These are phyloP conservation scores for Whalleya microplaca DNA, from an alignment of 2,329 filamentous ascomycete genomes.

Conservation along the genomic window DNA sequence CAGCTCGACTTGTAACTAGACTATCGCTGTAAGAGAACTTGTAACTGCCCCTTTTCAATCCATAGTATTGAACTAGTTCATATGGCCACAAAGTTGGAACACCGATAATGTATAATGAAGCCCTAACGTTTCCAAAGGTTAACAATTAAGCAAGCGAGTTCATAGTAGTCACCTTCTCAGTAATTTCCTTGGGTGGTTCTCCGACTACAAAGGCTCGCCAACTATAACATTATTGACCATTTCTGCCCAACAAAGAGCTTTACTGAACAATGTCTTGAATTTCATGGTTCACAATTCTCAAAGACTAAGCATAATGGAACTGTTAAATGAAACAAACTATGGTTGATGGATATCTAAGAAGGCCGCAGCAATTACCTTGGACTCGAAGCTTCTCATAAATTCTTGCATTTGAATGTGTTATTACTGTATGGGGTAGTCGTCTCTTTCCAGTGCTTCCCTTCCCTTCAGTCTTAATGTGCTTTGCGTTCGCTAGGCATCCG, in stretches of 20 bases:
- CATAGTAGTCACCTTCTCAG: no score
- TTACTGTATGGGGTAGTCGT: neutral
- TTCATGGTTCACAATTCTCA: neutral
- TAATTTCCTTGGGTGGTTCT: no score
- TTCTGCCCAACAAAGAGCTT: neutral
- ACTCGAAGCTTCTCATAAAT: constrained; percentile 1
- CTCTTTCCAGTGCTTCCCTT: neutral
- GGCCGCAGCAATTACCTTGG: neutral
- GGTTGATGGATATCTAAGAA: neutral
- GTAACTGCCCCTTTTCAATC: no score
- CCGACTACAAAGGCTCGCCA: neutral
- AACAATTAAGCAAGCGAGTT: no score
- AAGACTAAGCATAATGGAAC: neutral
- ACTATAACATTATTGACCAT: neutral
- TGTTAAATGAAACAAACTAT: neutral
- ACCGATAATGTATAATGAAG: no score
- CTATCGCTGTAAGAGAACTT: no score
- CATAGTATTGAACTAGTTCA: neutral
- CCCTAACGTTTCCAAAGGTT: no score
- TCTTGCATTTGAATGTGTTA: neutral
- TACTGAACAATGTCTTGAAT: neutral
- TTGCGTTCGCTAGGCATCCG: neutral
- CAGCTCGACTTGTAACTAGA: no score
- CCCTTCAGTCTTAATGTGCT: neutral
- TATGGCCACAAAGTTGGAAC: no score